phyloP scores from a whole-genome alignment of 2,329 filamentous ascomycete species.

The Pseudonectria buxi region DNA sequence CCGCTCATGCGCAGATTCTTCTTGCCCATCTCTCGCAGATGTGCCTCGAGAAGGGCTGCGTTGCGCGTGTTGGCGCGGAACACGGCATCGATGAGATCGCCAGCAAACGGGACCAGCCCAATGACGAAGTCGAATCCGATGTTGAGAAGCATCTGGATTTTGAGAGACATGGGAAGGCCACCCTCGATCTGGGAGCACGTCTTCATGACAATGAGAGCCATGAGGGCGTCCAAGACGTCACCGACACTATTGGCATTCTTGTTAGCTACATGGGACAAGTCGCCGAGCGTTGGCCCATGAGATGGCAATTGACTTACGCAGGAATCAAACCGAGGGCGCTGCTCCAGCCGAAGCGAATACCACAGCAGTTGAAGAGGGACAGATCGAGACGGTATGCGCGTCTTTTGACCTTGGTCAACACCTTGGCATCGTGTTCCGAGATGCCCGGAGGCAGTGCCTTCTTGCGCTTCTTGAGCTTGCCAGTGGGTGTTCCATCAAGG shows the following conservation, averaged over 20 bases:
- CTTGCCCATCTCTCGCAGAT: slow-evolving; percentile 62
- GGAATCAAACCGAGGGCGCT: slow-evolving; percentile 80
- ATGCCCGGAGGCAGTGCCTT: slow-evolving; percentile 80
- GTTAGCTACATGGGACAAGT: slow-evolving; percentile 12
- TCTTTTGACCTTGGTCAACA: slow-evolving; percentile 81
- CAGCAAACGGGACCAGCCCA: slow-evolving; percentile 67
- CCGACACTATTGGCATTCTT: slow-evolving; percentile 49
- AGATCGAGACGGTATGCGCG: slow-evolving; percentile 82
- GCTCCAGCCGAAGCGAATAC: slow-evolving; percentile 83
- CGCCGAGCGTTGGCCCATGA: not conserved
- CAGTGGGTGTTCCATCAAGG: slow-evolving; percentile 55
- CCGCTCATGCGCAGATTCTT: slow-evolving; percentile 44
- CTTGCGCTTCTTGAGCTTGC: slow-evolving; percentile 74
- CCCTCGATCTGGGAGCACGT: slow-evolving; percentile 70
- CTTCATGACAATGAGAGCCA: slow-evolving; percentile 69
- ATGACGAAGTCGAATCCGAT: slow-evolving; percentile 66
- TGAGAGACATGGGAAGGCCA: slow-evolving; percentile 57
- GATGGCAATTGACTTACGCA: slow-evolving; percentile 48
- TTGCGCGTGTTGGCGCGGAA: slow-evolving; percentile 75
- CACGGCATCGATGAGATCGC: slow-evolving; percentile 66
- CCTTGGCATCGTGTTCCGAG: slow-evolving; percentile 70
- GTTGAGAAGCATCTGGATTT: slow-evolving; percentile 72
- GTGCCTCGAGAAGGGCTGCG: slow-evolving; percentile 59
- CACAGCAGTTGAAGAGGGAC: slow-evolving; percentile 72
- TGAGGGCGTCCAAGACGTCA: slow-evolving; percentile 64